Conservation (phyloP, 768 basidiomycete species). For the Gautieria morchelliformis region DNA sequence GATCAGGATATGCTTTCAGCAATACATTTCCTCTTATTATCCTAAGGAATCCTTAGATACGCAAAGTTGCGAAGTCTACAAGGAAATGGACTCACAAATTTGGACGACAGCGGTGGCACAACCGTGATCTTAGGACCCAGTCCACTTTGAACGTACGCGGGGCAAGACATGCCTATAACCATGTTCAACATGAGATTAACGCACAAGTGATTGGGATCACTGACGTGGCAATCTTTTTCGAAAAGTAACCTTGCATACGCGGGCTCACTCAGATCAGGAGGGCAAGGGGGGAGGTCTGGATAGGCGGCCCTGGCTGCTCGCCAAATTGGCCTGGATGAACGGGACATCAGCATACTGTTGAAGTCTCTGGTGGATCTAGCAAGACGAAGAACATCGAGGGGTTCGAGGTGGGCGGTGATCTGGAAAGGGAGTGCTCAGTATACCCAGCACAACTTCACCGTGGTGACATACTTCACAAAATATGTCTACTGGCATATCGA, state of each 20-base stretch:
- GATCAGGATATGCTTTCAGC: neutral
- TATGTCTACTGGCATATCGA: constrained; percentile 19
- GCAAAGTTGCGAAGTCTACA: neutral
- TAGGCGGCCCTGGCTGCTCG: constrained; percentile 22
- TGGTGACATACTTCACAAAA: constrained; percentile 18
- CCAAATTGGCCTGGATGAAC: constrained; percentile 22
- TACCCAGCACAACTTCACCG: neutral
- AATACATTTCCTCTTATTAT: neutral
- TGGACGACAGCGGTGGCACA: constrained; percentile 3
- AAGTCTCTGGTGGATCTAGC: constrained; percentile 28
- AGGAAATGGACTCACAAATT: neutral
- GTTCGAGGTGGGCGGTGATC: constrained; percentile 30
- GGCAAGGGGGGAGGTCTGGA: constrained; percentile 19
- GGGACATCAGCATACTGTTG: constrained; percentile 23
- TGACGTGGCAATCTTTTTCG: constrained; percentile 25
- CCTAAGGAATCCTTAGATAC: neutral
- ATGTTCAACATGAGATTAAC: neutral
- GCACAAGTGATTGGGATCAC: constrained; percentile 4
- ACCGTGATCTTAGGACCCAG: neutral
- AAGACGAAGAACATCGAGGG: constrained; percentile 33
- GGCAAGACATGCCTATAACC: neutral
- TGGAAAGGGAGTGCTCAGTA: constrained; percentile 17
- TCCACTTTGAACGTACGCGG: constrained; percentile 3
- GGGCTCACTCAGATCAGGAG: constrained; percentile 22
- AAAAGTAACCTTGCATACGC: constrained; percentile 30